A percentile compares a stretch with the other conserved stretches of the same genome.
phyloP scores from a whole-genome alignment of 2,329 filamentous ascomycete genomes.

The Sporothrix globosa region DNA sequence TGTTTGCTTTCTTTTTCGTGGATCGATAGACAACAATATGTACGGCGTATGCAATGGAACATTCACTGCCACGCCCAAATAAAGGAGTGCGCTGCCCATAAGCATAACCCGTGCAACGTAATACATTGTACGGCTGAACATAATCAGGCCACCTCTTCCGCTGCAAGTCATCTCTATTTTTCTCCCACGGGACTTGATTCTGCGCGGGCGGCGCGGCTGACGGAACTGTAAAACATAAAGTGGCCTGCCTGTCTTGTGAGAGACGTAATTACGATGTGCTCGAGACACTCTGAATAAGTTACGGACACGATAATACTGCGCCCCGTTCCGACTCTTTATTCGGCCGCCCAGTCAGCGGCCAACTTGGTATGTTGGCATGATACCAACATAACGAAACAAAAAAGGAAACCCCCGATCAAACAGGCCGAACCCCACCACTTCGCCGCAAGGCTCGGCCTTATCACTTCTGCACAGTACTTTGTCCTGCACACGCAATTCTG shows the following conservation, averaged over 20 bases:
- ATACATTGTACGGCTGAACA: conserved; percentile 2
- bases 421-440: conserved; percentile 11
- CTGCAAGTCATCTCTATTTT: background rate
- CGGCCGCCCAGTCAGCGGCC: background rate
- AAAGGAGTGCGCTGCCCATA: background rate
- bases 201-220: conserved; percentile 20
- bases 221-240: conserved; percentile 8
- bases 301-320: too few relatives aligned
- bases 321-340: background rate
- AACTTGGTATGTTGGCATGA: background rate
- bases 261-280: background rate
- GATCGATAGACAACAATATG: too few relatives aligned
- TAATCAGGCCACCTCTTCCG: conserved; percentile 1
- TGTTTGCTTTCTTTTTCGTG: conserved; percentile 6
- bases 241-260: too few relatives aligned
- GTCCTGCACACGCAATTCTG: conserved; percentile 1
- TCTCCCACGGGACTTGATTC: background rate
- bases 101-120: background rate
- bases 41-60: background rate
- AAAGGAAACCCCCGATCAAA: background rate
- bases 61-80: conserved; percentile 22
- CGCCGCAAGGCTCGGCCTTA: conserved; percentile 24
- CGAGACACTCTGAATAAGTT: too few relatives aligned
- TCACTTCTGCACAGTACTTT: background rate
- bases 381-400: background rate